Base-by-base conservation (phyloP, 2,329 filamentous ascomycete genomes). In the Xylaria polymorpha region DNA sequence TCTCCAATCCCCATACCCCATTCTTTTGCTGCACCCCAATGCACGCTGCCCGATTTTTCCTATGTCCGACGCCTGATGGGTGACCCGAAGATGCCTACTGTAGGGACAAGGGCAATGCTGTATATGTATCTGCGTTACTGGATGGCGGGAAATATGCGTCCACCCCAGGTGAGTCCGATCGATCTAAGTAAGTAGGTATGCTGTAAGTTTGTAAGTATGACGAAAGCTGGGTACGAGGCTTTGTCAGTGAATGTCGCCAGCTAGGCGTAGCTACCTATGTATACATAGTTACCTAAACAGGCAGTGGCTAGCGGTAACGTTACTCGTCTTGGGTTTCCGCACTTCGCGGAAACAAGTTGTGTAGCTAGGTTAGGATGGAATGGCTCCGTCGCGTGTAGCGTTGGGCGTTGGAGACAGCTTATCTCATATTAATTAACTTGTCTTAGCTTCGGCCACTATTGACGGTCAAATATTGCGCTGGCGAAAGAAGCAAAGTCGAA, bases 341-440 rank as follows among this genome's bases (percentile, higher is more conserved):
- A 14, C 29, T 22, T 22, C 29, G 29, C 8, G 51, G 15, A 48
- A 57, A 20, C 22, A n/a, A 29, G 25, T 29, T 15, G 35, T 15
- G 41, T 29, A 4, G 35, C 37, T 15, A 32, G 18, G 18, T 29
- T 29, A 41, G 32, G 37, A 62, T 59, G 65, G 53, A 57, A 64
- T 57, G 35, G 56, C 61, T 56, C 56, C 46, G 50, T 61, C 22
- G 62, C 41, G 58, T 57, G 66, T 44, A 58, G 35, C 53, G 46
- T 56, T 56, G 58, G 44, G 29, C 43, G 37, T 69, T 63, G 63
- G 63, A 63, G 67, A 59, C 48, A 4, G 51, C 20, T 35, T 39
- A 53, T 22, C 62, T 69, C 67, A 69, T 69, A 63, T 66, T 69
- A 69, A 69, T 69, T 59, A 69, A 58, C 39, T 59, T n/a, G 25